phyloP scores from a whole-genome alignment of 1,284 basidiomycete species.

The Cystobasidium pallidum region DNA sequence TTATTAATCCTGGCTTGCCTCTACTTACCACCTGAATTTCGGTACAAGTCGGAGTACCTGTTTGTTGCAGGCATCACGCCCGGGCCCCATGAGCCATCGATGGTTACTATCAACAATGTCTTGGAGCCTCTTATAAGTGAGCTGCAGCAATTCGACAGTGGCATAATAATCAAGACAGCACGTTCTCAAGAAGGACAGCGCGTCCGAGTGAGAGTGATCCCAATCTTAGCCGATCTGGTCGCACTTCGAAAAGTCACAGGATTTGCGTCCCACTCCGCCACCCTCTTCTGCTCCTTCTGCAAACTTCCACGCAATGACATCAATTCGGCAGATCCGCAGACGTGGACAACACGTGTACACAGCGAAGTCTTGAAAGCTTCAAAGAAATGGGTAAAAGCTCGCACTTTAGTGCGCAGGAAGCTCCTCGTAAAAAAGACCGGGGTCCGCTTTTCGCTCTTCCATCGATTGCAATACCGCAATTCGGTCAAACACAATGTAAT shows the following conservation, averaged over 20 bases:
- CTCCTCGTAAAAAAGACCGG: no score
- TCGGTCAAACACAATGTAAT: no score
- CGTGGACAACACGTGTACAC: conserved; percentile 5
- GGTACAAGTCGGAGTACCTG: conserved; percentile 35
- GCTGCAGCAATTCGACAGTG: conserved; percentile 22
- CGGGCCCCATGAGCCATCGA: conserved; percentile 29
- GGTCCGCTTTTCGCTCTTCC: no score
- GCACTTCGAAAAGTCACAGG: conserved; percentile 7
- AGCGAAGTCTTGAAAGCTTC: background rate
- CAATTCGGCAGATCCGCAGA: background rate
- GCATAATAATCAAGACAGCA: conserved; percentile 14
- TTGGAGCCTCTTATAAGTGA: conserved; percentile 15
- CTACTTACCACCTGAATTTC: conserved; percentile 38
- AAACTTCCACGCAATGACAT: conserved; percentile 1
- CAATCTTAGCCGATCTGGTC: conserved; percentile 7
- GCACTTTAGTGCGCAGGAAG: no score
- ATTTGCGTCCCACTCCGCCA: conserved; percentile 7
- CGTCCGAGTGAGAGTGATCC: conserved; percentile 12
- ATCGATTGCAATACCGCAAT: no score
- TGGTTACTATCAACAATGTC: conserved; percentile 39
- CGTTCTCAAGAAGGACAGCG: background rate
- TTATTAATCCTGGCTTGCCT: conserved; percentile 43
- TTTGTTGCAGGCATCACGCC: conserved; percentile 43
- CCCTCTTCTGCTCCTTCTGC: conserved; percentile 24
- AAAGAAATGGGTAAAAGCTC: no score